Evolutionary conservation across 345 rosid species (phyloP), one percentile per base, ranked within the genome.

Genomic region (Raphanus sativus): DNA sequence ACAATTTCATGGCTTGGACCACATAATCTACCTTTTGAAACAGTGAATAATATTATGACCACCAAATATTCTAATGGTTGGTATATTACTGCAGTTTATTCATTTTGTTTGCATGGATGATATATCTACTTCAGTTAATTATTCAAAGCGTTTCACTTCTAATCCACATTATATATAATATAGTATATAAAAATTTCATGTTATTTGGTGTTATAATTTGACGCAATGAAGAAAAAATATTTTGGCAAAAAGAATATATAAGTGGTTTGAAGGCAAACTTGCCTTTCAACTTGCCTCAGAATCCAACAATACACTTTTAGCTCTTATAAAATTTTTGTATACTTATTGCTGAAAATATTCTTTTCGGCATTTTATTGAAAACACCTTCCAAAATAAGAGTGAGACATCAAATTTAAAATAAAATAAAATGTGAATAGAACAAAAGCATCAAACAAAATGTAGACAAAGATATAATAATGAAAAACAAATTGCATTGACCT

Each of bases 201-300:
- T 58, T 28, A 24, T 60, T 40, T 61, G 29, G 21, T 62, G 74
- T 48, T 62, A 30, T 26, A 61, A 5, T 62, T 26, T 72, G 67
- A 71, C 34, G 12, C 3, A 62, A 61, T n/a, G 54, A 4, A 45
- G 5, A 45, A 12, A 54, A 36, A 24, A 54, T 69, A 34, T 52
- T 10, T 29, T 71, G 67, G 38, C 11, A 61, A 38, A 10, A 33
- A 54, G 32, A 60, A 59, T 61, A 34, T 26, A 52, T 28, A 28
- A 60, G 77, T 73, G 70, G 70, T 28, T 65, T 13, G 65, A 66
- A 67, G 74, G n/a, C n/a, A 79, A 65, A 74, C 13, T 73, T 74
- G 70, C 82, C 82, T 68, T 79, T 73, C 82, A 73, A 79, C 70
- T 61, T 71, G 65, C 33, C 65, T 3, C 67, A 78, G 65, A 78